phyloP scores from a whole-genome alignment of 768 basidiomycete genomes.

The Amanita inopinata region DNA sequence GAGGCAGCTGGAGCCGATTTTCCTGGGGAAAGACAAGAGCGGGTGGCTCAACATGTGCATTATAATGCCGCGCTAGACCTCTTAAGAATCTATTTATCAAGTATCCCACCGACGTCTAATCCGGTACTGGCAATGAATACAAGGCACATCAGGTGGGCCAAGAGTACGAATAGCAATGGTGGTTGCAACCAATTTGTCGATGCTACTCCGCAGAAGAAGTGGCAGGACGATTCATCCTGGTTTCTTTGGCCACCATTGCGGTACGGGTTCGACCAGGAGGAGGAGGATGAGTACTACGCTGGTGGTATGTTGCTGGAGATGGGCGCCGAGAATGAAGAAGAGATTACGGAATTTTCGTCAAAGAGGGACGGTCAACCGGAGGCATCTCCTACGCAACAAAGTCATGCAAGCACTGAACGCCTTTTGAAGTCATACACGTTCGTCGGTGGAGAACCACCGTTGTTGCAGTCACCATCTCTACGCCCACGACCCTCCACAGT shows the following conservation, averaged over 20 bases:
- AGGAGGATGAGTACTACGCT: slow-evolving; percentile 1
- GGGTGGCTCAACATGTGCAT: no score
- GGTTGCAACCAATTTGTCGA: background rate
- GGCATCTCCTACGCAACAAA: no score
- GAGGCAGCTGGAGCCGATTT: no score
- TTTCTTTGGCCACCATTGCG: slow-evolving; percentile 8
- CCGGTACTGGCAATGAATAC: slow-evolving; percentile 8
- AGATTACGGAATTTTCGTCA: background rate
- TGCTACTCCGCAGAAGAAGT: background rate
- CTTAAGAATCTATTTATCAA: background rate
- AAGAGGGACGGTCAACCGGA: background rate
- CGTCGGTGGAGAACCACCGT: background rate
- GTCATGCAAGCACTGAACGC: no score
- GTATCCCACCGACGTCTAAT: background rate
- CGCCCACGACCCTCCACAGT: slow-evolving; percentile 1
- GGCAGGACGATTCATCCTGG: background rate
- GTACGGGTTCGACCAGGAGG: background rate
- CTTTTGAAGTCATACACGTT: background rate
- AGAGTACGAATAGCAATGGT: background rate
- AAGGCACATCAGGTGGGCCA: slow-evolving; percentile 8
- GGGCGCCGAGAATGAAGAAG: background rate
- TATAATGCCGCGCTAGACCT: background rate
- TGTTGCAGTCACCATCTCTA: no score
- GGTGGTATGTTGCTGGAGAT: slow-evolving; percentile 7
- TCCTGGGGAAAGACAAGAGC: no score